Conservation (phyloP, 2,329 filamentous ascomycete genomes). For the Cladosporium colombiae region DNA sequence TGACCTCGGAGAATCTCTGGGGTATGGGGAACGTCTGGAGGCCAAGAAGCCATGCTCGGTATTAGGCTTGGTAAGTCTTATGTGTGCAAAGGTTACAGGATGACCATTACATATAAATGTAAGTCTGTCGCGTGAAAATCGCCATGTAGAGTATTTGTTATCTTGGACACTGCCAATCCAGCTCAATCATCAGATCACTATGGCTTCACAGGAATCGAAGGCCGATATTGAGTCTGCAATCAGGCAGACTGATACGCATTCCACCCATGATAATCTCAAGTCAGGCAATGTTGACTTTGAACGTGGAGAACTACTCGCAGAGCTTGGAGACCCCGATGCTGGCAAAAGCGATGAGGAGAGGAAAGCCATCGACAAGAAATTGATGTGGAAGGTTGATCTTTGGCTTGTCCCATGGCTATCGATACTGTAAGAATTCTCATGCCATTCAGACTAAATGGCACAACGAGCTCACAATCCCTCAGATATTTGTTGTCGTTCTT, state of each 20-base stretch:
- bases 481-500: slow-evolving; percentile 19
- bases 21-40: neutral
- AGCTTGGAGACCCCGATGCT: slow-evolving; percentile 60
- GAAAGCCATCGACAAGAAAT: slow-evolving; percentile 59
- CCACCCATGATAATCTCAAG: neutral
- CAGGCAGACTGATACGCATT: neutral
- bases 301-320: neutral
- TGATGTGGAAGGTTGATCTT: slow-evolving; percentile 63
- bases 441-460: neutral
- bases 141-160: neutral
- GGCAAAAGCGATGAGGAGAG: slow-evolving; percentile 65
- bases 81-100: neutral
- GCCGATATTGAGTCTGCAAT: neutral
- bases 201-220: neutral
- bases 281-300: neutral
- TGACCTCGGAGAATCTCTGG: neutral
- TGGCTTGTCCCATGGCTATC: slow-evolving; percentile 67
- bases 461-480: neutral
- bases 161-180: neutral
- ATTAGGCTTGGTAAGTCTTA: neutral
- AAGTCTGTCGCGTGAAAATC: neutral
- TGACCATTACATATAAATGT: neutral
- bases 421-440: slow-evolving; percentile 58
- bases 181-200: neutral
- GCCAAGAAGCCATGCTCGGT: neutral